Base-by-base conservation (phyloP, 805 yeast genomes). In the Candida ponderosae region DNA sequence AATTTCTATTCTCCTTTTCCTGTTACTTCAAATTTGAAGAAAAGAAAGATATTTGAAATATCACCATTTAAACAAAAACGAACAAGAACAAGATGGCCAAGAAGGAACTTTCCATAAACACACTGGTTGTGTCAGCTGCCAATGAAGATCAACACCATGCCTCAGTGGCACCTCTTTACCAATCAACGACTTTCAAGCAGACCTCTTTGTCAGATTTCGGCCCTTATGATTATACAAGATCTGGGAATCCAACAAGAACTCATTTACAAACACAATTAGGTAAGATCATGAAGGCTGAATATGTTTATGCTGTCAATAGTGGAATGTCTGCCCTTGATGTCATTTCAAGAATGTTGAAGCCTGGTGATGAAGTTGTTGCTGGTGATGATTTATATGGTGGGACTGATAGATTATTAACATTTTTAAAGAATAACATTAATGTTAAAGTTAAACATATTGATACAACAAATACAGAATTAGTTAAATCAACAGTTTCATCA, bases 361-460 rank as follows among this genome's bases (percentile, higher is more conserved):
- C 95, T 1, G 88, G 89, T n/a, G 94, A 84, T 55, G 87, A 85
- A 57, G 89, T 89, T 26, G 75, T 89, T 47, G 95, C 96, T 5
- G 97, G 97, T 37, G 93, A 85, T 56, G 97, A 89, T 56, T 71
- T 89, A 44, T 89, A 89, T 55, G 97, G 97, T 37, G 97, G 97
- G 26, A 81, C 95, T 26, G 84, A 89, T 60, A 72, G 97, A 50
- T 69, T 89, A 47, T 72, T 89, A 47, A 82, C 86, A 11, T 85
- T 79, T 53, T 61, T 86, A 50, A 66, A 74, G 50, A 70, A 69
- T 32, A 77, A 76, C 53, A 79, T 78, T 17, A 79, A 76, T 44
- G 66, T 87, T 40, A 70, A 69, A 20, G 82, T 86, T 18, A 66
- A 67, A 40, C 95, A 89, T 56, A 74, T 79, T 39, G 96, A 89